phyloP scores from a whole-genome alignment of 768 basidiomycete species.

The Boletus rex-veris region DNA sequence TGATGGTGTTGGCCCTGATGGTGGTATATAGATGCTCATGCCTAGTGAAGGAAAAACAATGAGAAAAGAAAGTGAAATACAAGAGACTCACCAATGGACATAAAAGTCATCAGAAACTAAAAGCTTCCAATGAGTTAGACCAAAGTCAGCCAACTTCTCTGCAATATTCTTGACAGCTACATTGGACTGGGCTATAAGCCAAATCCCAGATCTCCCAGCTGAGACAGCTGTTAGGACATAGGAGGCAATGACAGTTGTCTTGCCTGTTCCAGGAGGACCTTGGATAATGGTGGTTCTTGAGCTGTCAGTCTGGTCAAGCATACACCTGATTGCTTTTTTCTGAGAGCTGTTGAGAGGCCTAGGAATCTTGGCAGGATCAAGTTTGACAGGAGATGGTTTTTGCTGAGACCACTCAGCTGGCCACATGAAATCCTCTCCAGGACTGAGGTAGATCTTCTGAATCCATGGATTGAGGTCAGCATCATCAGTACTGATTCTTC shows the following conservation, averaged over 20 bases:
- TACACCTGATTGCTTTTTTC: conserved; percentile 31
- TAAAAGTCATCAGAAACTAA: conserved; percentile 72
- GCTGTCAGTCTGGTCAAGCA: conserved; percentile 37
- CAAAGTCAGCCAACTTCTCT: conserved; percentile 61
- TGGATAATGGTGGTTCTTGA: conserved; percentile 36
- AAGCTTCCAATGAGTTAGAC: conserved; percentile 56
- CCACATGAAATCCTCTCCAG: conserved; percentile 33
- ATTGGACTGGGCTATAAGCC: conserved; percentile 84
- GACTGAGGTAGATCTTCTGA: conserved; percentile 31
- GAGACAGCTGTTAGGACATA: conserved; percentile 50
- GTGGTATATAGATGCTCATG: conserved; percentile 72
- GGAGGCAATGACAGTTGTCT: conserved; percentile 68
- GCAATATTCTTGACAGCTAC: conserved; percentile 90
- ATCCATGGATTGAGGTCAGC: conserved; percentile 37
- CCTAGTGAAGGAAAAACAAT: conserved; percentile 40
- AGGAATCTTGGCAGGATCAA: conserved; percentile 15
- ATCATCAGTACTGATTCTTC: conserved; percentile 22
- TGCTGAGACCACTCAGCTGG: conserved; percentile 33
- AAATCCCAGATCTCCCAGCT: conserved; percentile 49
- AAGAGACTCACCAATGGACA: conserved; percentile 52
- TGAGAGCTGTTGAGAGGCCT: conserved; percentile 41
- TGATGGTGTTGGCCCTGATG: conserved; percentile 49
- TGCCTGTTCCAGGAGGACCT: conserved; percentile 69
- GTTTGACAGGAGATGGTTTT: conserved; percentile 13
- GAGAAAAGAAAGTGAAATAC: not conserved